These are phyloP conservation scores for Lachnellula cervina DNA, from an alignment of 2,329 filamentous ascomycete species.

Conservation along the genomic window DNA sequence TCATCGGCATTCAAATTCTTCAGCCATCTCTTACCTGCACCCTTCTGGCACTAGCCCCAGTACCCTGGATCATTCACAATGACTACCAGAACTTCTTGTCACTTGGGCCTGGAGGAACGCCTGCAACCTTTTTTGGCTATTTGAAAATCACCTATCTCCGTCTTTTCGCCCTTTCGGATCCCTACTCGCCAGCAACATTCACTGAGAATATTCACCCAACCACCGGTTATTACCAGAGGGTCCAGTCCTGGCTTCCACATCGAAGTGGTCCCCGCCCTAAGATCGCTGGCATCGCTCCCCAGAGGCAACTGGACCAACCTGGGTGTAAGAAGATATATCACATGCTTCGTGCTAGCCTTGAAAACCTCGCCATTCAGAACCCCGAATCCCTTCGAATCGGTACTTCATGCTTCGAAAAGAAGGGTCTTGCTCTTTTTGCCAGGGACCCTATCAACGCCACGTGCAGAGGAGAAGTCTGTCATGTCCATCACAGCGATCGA, in stretches of 20 bases:
- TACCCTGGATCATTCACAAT: constrained; percentile 49
- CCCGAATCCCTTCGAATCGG: constrained; percentile 52
- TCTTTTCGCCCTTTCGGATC: constrained; percentile 65
- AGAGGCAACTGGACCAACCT: constrained; percentile 70
- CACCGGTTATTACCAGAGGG: constrained; percentile 50
- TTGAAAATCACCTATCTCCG: constrained; percentile 67
- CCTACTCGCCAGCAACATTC: constrained; percentile 54
- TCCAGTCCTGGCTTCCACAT: constrained; percentile 47
- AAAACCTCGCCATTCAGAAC: constrained; percentile 43
- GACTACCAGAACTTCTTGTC: constrained; percentile 73
- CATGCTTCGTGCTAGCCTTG: constrained; percentile 49
- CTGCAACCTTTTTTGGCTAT: constrained; percentile 68
- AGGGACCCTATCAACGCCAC: constrained; percentile 60
- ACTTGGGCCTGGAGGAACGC: constrained; percentile 76
- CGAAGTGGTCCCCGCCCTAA: constrained; percentile 60
- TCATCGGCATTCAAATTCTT: constrained; percentile 48
- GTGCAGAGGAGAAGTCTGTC: constrained; percentile 76
- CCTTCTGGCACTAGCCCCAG: constrained; percentile 46
- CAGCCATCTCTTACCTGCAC: constrained; percentile 44
- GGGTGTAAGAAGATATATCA: constrained; percentile 50
- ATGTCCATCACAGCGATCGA: constrained; percentile 72
- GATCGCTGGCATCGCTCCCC: constrained; percentile 73
- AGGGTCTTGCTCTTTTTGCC: constrained; percentile 72
- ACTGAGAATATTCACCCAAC: constrained; percentile 48
- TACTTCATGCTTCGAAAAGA: constrained; percentile 76